These are phyloP conservation scores for Penicillium rolfsii DNA, from an alignment of 2,329 filamentous ascomycete species.

Conservation along the genomic window DNA sequence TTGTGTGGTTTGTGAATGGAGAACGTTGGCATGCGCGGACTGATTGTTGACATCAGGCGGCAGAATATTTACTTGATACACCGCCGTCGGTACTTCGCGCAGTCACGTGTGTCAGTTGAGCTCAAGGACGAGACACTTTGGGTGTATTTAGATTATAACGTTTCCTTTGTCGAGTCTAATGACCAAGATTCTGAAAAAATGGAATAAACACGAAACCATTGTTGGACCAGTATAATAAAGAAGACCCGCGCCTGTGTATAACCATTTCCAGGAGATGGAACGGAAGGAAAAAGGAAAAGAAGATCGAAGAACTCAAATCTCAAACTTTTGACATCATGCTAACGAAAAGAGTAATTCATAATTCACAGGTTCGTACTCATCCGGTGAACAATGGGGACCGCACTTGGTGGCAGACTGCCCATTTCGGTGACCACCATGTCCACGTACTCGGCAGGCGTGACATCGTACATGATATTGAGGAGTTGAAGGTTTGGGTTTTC, in stretches of 20 bases:
- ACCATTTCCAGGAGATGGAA: background rate
- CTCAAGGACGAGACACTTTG: background rate
- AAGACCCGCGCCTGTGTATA: background rate
- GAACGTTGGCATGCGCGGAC: background rate
- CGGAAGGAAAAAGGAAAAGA: background rate
- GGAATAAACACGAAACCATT: background rate
- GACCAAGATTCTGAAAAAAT: background rate
- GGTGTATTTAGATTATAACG: background rate
- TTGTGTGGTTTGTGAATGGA: background rate
- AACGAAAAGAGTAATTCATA: conserved; percentile 5
- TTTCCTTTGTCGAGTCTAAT: background rate
- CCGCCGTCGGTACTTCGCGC: background rate
- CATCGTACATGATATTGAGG: conserved; percentile 83
- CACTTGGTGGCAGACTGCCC: conserved; percentile 81
- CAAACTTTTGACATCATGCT: conserved; percentile 11
- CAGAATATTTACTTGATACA: conserved; percentile 7
- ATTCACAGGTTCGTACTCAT: conserved; percentile 52
- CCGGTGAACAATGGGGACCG: conserved; percentile 75
- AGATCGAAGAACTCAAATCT: background rate
- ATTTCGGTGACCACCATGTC: conserved; percentile 90
- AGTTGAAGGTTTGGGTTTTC: conserved; percentile 65
- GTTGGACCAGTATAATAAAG: background rate
- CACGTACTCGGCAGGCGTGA: conserved; percentile 84
- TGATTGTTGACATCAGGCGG: conserved; percentile 14
- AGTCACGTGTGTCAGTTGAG: background rate